Base-by-base conservation (phyloP, 139 green algal genomes). In the Closterium sp. region DNA sequence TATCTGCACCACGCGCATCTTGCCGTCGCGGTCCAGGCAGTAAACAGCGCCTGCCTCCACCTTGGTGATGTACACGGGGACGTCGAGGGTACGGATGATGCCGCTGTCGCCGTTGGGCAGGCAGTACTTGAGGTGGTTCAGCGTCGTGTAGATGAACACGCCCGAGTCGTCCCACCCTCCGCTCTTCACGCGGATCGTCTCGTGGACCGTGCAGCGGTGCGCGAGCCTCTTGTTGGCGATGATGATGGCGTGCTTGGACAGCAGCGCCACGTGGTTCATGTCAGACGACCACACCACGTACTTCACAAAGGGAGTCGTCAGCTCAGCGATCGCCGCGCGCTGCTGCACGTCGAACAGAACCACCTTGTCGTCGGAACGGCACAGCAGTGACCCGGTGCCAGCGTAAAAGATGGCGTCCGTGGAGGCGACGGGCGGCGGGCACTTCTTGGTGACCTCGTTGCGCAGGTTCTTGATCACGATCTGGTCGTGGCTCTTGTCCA, bases 61-160 rank as follows among this genome's bases (percentile, higher is more conserved):
- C 32, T 94, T 94, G 10, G 97, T 98, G 90, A 99, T 95, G 96
- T 99, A 99, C 28, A 99, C 96, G 12, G 98, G 98, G 64, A 96
- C 94, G 36, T 99, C 97, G 76, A 99, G 96, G 30, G 98, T 99
- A 89, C 97, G 96, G 92, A 99, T 98, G 94, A 99, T 99, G 90
- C 98, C 98, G 64, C 89, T 96, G 96, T 99, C 98, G 6, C 98
- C 98, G 93, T 98, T 99, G 89, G 98, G 97, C 92, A 99, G 96
- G 95, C 97, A 99, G 96, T 98, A 98, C 94, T 99, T 99, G 95
- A 99, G 97, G 97, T 99, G 98, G 96, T 99, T 99, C 28, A 99
- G 96, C 3, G 98, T 99, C 84, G 98, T 99, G 96, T 99, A 99
- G 25, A 99, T 91, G 76, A 99, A 97, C 88, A 99, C 98, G 87